Base-by-base conservation (phyloP, 2,329 filamentous ascomycete genomes). In the Diaporthe amygdali region DNA sequence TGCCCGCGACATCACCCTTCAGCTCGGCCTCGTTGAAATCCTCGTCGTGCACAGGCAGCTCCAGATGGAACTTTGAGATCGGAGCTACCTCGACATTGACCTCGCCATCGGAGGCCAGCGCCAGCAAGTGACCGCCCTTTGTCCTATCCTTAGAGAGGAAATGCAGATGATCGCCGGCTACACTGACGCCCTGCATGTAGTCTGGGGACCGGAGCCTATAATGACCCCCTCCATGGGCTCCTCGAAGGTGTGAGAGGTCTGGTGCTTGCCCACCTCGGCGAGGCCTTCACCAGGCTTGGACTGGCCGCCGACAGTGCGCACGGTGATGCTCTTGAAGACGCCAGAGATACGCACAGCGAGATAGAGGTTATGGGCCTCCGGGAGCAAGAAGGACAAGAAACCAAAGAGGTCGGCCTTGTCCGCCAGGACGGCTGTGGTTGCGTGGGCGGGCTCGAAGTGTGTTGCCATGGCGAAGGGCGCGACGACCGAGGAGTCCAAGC, bases 381-480 rank as follows among this genome's bases (percentile, higher is more conserved):
- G 78, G 17, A 80, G 75, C 9, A 76, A 34, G 5, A 49, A 25
- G 2, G 69, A 71, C n/a, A 81, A 63, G n/a, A 77, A 15, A 4
- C 47, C 70, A 12, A 73, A 68, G 9, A 82, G 74, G 46, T 75
- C 76, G 66, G 75, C 74, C 72, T 81, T 81, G 71, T 76, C 74
- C 32, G 69, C 46, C n/a, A 81, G 72, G 14, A 72, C 47, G 9
- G 74, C 76, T 2, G 63, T 64, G 14, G 69, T 71, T 2, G 46
- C 68, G 5, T 64, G 49, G 6, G 76, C 76, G n/a, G 80, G 75
- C 49, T 68, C 63, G 69, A 82, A 80, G 7, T 74, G 76, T 12
- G 79, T 81, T 49, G 81, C 74, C 68, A 78, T 78, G 47, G 79
- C 80, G 63, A 81, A 82, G 14, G 80, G 80, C 1, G 79, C 76